Conservation (phyloP, 495 filamentous ascomycete species). For the Aspergillus ellipticus region DNA sequence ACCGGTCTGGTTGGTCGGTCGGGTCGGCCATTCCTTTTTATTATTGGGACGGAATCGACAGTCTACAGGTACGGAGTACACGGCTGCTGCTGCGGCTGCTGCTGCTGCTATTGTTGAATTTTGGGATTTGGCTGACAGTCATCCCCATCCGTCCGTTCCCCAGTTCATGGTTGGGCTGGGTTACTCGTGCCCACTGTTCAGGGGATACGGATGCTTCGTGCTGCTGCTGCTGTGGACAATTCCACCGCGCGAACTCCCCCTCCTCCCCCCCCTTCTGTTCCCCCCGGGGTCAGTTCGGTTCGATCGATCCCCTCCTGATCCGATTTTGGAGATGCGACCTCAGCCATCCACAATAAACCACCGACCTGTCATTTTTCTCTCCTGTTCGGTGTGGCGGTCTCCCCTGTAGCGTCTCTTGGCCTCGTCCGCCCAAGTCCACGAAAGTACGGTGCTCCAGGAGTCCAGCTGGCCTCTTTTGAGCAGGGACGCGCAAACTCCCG, state of each 20-base stretch:
- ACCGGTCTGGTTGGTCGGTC: conserved; percentile 4
- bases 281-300: neutral
- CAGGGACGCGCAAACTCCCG: neutral
- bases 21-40: neutral
- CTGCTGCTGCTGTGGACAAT: neutral
- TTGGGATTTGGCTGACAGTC: too few species aligned
- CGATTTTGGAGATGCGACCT: neutral
- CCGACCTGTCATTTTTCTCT: neutral
- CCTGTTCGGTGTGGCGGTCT: neutral
- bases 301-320: neutral
- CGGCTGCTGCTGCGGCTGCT: too few species aligned
- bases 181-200: neutral
- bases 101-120: too few species aligned
- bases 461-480: too few species aligned
- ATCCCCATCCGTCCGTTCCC: neutral
- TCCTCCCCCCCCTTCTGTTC: too few species aligned
- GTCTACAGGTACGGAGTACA: too few species aligned
- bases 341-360: neutral
- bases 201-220: neutral
- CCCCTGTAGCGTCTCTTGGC: too few species aligned
- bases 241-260: neutral
- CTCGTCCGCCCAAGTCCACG: neutral
- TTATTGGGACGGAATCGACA: neutral
- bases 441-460: too few species aligned
- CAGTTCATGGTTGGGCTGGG: neutral